Percentiles rank a stretch among this genome's conserved stretches.
Evolutionary conservation across 2,329 filamentous ascomycete genomes (phyloP).

Genomic region (Parastagonospora nodorum): DNA sequence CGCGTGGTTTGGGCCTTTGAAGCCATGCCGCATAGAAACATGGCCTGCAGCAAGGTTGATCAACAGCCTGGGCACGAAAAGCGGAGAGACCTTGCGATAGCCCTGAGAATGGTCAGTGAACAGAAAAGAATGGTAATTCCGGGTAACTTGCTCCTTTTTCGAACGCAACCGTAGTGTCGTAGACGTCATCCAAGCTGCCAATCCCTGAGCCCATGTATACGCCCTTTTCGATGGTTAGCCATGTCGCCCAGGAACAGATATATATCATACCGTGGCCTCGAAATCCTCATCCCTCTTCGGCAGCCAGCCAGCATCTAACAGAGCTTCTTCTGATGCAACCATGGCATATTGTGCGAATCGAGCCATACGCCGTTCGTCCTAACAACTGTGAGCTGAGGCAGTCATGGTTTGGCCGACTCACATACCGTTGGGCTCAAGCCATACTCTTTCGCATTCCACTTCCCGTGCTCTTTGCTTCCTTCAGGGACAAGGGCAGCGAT

Average conservation of each 20-base stretch:
- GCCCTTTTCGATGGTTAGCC: conserved; percentile 57
- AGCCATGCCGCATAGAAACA: conserved; percentile 88
- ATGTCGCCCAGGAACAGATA: background rate
- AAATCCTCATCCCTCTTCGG: conserved; percentile 64
- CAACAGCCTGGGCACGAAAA: conserved; percentile 90
- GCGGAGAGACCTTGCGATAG: conserved; percentile 88
- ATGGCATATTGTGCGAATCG: conserved; percentile 89
- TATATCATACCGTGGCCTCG: conserved; percentile 66
- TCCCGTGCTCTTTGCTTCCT: conserved; percentile 50
- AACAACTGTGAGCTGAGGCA: conserved; percentile 25
- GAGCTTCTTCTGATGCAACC: conserved; percentile 82
- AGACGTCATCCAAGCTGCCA: conserved; percentile 90
- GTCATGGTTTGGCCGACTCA: background rate
- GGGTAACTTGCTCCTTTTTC: conserved; percentile 66
- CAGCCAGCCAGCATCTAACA: conserved; percentile 80
- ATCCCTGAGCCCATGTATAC: conserved; percentile 96
- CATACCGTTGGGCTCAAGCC: conserved; percentile 41
- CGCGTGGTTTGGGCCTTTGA: conserved; percentile 89
- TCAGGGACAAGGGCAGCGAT: conserved; percentile 82
- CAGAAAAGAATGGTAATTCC: too few species aligned
- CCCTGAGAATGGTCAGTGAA: conserved; percentile 60
- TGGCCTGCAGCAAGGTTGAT: conserved; percentile 96
- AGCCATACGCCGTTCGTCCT: conserved; percentile 82
- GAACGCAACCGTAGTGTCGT: conserved; percentile 79
- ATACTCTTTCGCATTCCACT: conserved; percentile 56